Evolutionary conservation across 257 asterid genomes (phyloP), one percentile per base, ranked within the genome.

Genomic region (Nicotiana obtusifolia): DNA sequence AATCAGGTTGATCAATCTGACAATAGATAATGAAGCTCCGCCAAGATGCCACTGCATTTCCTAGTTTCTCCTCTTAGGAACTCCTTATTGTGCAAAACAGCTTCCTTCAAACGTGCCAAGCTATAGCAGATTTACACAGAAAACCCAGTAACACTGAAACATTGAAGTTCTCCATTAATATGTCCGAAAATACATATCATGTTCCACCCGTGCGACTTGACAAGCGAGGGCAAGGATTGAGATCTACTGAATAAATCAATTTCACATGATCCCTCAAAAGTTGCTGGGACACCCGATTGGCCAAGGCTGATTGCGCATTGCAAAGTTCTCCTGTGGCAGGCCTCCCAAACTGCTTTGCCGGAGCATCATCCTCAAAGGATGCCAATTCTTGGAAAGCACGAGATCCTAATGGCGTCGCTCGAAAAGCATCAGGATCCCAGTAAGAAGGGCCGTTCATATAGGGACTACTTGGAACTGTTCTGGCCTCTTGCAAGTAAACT

Each of bases 221-320:
- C 82, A 85, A 78, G 41, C 89, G 89, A 82, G 93, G 88, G 35
- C 85, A 80, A 80, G 93, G 87, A 37, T 86, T 78, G 80, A 90
- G 86, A 87, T 91, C 97, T 15, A 90, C 77, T 15, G 87, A 81
- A 49, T 90, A 90, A 62, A 76, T 84, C 77, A 77, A 69, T 86
- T 90, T 92, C 76, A 83, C 90, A 28, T 92, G 92, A 84, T 90
- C 98, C 62, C 89, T 86, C 2, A 90, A 86, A 61, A 93, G 91
- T 75, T 93, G 95, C 88, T 89, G 97, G 57, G 95, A 89, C 67
- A 94, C 95, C 4, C 93, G 95, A 84, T 94, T 92, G 64, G 95
- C 97, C 90, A 92, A 86, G 64, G 89, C 87, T 7, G 92, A 87
- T 84, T 92, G 98, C 13, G 89, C 88, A 75, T 94, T 91, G 16